These are phyloP conservation scores for Erysiphe pulchra DNA, from an alignment of 2,329 filamentous ascomycete genomes.

Conservation along the genomic window DNA sequence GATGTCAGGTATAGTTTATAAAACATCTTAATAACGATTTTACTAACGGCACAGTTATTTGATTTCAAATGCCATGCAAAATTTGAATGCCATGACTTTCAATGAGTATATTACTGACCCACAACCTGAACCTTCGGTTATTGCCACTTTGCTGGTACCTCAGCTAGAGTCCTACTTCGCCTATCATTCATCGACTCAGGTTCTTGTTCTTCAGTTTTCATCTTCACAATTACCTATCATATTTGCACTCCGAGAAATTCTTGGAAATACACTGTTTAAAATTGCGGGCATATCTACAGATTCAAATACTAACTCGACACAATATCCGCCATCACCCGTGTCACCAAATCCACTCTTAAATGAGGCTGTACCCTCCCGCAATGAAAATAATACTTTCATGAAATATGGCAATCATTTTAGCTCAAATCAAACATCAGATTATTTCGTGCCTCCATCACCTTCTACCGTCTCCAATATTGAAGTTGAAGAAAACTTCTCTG, in stretches of 20 bases:
- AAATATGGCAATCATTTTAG: neutral
- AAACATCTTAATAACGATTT: neutral
- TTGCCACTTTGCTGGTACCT: slow-evolving; percentile 31
- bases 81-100: slow-evolving; percentile 22
- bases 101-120: slow-evolving; percentile 21
- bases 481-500: slow-evolving; percentile 13
- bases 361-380: neutral
- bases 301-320: slow-evolving; percentile 8
- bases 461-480: neutral
- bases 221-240: slow-evolving; percentile 28
- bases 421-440: neutral
- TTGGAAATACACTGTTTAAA: slow-evolving; percentile 29
- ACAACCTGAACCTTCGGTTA: slow-evolving; percentile 24
- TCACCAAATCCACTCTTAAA: neutral
- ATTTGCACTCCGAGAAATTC: slow-evolving; percentile 28
- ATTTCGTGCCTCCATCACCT: neutral
- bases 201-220: slow-evolving; percentile 33
- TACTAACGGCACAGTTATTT: slow-evolving; percentile 22
- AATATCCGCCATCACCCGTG: neutral
- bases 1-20: slow-evolving; percentile 25
- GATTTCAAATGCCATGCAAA: slow-evolving; percentile 33
- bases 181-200: slow-evolving; percentile 24
- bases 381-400: neutral
- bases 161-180: slow-evolving; percentile 34
- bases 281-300: slow-evolving; percentile 26